Percentiles rank a stretch among this genome's conserved stretches.
Evolutionary conservation across 2,329 filamentous ascomycete species (phyloP).

Genomic region (Aspergillus candidus): DNA sequence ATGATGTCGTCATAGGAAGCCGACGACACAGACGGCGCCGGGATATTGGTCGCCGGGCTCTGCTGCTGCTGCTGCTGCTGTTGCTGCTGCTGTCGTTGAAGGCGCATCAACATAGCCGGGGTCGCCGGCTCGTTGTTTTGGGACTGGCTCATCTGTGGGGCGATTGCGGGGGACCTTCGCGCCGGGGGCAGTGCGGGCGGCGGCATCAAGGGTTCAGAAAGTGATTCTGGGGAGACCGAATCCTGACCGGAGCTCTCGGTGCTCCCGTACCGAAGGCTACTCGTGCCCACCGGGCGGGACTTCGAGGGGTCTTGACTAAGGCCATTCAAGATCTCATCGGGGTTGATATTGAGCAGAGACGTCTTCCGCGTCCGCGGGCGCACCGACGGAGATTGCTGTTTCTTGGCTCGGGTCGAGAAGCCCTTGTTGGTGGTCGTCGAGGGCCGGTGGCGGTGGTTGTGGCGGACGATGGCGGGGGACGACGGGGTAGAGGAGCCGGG

Average conservation of each 20-base stretch:
- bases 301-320: slow-evolving; percentile 32
- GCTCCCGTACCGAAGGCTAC: slow-evolving; percentile 31
- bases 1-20: slow-evolving; percentile 51
- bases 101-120: slow-evolving; percentile 80
- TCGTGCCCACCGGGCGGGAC: slow-evolving; percentile 21
- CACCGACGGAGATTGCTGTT: slow-evolving; percentile 41
- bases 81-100: slow-evolving; percentile 47
- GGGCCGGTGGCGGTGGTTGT: slow-evolving; percentile 34
- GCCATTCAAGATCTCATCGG: slow-evolving; percentile 30
- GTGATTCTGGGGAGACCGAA: slow-evolving; percentile 45
- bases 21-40: slow-evolving; percentile 22
- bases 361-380: slow-evolving; percentile 37
- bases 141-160: slow-evolving; percentile 25
- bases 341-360: slow-evolving; percentile 24
- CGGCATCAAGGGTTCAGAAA: slow-evolving; percentile 47
- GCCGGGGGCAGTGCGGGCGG: slow-evolving; percentile 42
- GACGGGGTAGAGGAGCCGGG: slow-evolving; percentile 27
- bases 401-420: slow-evolving; percentile 29
- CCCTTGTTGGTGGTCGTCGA: slow-evolving; percentile 30
- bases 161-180: slow-evolving; percentile 36
- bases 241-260: slow-evolving; percentile 43
- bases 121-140: slow-evolving; percentile 60
- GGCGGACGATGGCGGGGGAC: slow-evolving; percentile 29
- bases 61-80: slow-evolving; percentile 32
- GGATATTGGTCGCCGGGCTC: slow-evolving; percentile 14